phyloP scores from a whole-genome alignment of 129 eudicot genomes.

The Escallonia rubra region DNA sequence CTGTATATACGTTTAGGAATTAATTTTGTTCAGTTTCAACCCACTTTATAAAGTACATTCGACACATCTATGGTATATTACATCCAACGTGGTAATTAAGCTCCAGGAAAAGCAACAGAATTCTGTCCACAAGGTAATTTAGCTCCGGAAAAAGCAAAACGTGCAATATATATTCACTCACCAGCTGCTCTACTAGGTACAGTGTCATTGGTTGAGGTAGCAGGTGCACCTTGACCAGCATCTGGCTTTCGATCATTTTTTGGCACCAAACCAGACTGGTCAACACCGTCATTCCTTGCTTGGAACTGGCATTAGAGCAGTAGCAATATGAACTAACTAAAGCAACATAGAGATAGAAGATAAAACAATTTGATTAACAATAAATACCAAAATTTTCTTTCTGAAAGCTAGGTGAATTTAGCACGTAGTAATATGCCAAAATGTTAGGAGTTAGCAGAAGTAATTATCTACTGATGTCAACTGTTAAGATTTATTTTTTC shows the following conservation, averaged over 20 bases:
- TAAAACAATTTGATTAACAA: too few relatives aligned
- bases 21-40: not conserved
- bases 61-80: not conserved
- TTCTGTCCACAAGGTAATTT: not conserved
- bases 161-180: slow-evolving; percentile 5
- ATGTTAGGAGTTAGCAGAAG: too few relatives aligned
- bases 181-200: slow-evolving; percentile 26
- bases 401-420: too few relatives aligned
- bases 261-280: slow-evolving; percentile 27
- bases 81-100: too few relatives aligned
- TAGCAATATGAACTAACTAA: not conserved
- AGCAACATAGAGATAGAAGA: too few relatives aligned
- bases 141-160: not conserved
- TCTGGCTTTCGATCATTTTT: slow-evolving; percentile 37
- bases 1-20: slow-evolving; percentile 18
- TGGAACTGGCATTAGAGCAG: slow-evolving; percentile 32
- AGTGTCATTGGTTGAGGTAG: slow-evolving; percentile 13
- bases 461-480: too few relatives aligned
- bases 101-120: not conserved
- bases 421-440: too few relatives aligned
- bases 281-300: slow-evolving; percentile 36
- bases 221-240: slow-evolving; percentile 25
- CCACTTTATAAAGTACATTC: not conserved
- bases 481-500: too few relatives aligned
- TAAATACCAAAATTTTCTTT: too few relatives aligned